Base-by-base conservation (phyloP, 1,139 yeast genomes). In the Pichia sp. region DNA sequence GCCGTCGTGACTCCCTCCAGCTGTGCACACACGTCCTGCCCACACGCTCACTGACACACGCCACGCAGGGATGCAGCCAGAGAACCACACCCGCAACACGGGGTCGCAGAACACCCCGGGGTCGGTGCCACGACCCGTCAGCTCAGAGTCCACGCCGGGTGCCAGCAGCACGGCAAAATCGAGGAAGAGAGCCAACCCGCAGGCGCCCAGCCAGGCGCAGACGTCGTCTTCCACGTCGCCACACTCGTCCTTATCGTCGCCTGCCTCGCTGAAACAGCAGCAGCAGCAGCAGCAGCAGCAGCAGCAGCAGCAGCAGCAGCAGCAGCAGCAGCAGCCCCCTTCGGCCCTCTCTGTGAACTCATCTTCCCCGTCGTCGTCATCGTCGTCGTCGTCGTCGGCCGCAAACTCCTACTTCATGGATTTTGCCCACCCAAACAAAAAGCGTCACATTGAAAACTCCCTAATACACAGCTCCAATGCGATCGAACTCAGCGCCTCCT, bases 381-480 rank as follows among this genome's bases (percentile, higher is more conserved):
- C 15, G 41, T 29, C 48, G 26, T 36, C 41, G 16, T 36, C 41
- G 7, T 36, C 41, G 11, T 45, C 49, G 10, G 41, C 41, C 41
- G 26, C 49, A 46, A 47, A 47, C 30, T 45, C 48, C 2, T 30
- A 45, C 29, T 46, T 46, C 30, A 46, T 46, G 29, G 51, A 49
- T 16, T 49, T 45, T 29, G 23, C 45, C 5, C 48, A 50, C 23
- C 52, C 48, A 10, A 44, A 50, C 13, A 45, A 46, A 29, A 46
- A 50, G 43, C 41, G 50, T 5, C 53, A 50, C 30, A 41, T 50
- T 11, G 47, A 44, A 44, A 45, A 50, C 29, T 42, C 52, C 7
- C 8, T 49, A 15, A 49, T 49, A 6, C 43, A 49, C 34, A 11
- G 43, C 30, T 49, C 52, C 13, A 32, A 42, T 16, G 15, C 8